Conservation (phyloP, 1,284 basidiomycete genomes). For the Sutorius eximius region DNA sequence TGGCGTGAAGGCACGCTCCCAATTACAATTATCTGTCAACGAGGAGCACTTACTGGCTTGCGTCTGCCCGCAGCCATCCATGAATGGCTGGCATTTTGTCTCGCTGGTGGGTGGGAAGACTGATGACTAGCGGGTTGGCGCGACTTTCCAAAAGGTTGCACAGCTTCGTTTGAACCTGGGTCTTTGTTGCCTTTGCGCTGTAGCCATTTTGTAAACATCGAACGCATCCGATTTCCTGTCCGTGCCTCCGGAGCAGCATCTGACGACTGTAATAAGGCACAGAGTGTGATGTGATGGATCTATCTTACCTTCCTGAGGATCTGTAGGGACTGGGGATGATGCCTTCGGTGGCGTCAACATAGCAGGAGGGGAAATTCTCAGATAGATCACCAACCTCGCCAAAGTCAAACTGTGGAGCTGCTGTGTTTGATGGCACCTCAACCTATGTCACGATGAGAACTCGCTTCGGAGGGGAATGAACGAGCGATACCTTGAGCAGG, state of each 20-base stretch:
- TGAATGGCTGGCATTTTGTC: not conserved
- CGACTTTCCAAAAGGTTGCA: not conserved
- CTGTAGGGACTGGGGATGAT: not conserved
- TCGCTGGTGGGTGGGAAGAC: not conserved
- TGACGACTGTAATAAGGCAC: not conserved
- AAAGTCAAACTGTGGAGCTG: not conserved
- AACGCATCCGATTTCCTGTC: not conserved
- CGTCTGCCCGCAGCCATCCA: not conserved
- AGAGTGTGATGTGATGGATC: no score
- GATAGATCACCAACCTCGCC: not conserved
- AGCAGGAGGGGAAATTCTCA: not conserved
- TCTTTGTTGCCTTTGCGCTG: not conserved
- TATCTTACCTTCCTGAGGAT: not conserved
- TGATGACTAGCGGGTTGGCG: not conserved
- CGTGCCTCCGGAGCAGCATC: not conserved
- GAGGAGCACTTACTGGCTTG: not conserved
- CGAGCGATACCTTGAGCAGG: not conserved
- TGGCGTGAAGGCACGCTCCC: not conserved
- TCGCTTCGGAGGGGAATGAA: not conserved
- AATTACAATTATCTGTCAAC: not conserved
- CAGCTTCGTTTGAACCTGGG: fast-evolving
- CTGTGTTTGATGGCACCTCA: not conserved
- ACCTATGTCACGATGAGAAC: not conserved
- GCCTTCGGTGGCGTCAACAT: not conserved
- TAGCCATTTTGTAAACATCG: not conserved